Conservation (phyloP, 257 asterid genomes). For the Solanum neorickii region DNA sequence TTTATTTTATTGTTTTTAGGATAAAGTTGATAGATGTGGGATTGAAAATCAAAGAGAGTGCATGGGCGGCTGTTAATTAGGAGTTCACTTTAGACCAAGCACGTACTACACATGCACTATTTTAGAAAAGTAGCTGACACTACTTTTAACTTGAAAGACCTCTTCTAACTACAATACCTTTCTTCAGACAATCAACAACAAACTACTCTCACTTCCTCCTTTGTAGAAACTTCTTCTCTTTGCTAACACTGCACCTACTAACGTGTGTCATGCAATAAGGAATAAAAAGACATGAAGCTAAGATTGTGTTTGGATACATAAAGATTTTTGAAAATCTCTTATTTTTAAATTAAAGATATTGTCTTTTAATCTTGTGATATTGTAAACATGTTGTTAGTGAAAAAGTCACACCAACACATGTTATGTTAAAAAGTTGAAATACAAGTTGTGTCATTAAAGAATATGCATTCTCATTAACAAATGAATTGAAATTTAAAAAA, state of each 20-base stretch:
- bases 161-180: neutral
- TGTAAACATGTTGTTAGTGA: too few relatives aligned
- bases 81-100: neutral
- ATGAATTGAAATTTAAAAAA: neutral
- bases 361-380: neutral
- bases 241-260: neutral
- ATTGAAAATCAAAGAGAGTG: neutral
- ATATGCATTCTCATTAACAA: neutral
- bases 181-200: neutral
- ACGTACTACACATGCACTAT: neutral
- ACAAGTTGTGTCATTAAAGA: neutral
- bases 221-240: neutral
- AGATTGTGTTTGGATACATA: neutral
- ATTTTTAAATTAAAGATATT: too few relatives aligned
- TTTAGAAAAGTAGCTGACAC: neutral
- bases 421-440: neutral
- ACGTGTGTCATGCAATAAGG: neutral
- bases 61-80: neutral
- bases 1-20: too few relatives aligned
- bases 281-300: neutral
- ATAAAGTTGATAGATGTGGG: neutral
- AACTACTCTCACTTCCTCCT: neutral
- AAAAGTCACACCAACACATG: too few relatives aligned
- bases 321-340: neutral
- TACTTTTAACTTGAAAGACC: neutral